Evolutionary conservation across 345 rosid species (phyloP).

Genomic region (Erucastrum elatum): DNA sequence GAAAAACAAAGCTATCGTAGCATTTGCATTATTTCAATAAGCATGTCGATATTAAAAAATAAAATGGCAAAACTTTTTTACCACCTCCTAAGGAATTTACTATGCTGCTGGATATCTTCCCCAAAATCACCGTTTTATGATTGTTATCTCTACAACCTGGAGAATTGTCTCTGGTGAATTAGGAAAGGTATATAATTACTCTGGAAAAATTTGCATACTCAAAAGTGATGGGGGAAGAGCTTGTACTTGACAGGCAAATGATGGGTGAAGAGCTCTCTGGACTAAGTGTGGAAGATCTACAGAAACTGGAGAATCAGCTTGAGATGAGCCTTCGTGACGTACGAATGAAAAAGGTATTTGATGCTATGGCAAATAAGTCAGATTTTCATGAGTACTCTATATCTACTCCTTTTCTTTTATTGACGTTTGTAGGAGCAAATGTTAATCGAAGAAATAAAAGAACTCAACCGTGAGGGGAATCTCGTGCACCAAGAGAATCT

Average conservation of each 20-base stretch:
- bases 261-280: constrained; percentile 89
- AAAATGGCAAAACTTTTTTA: constrained; percentile 1
- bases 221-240: constrained; percentile 13
- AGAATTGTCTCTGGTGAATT: not conserved
- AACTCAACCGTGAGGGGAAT: constrained; percentile 58
- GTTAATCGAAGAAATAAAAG: constrained; percentile 56
- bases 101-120: constrained; percentile 16
- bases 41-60: not conserved
- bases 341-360: constrained; percentile 59
- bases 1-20: constrained; percentile 6
- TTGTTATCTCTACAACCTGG: constrained; percentile 1
- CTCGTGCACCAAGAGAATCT: constrained; percentile 60
- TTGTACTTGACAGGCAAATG: constrained; percentile 52
- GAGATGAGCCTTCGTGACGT: constrained; percentile 66
- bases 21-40: not conserved
- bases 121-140: constrained; percentile 15
- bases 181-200: constrained; percentile 3
- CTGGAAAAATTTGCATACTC: constrained; percentile 10
- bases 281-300: constrained; percentile 54
- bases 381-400: not conserved
- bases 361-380: not conserved
- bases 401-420: constrained; percentile 1
- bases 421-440: constrained; percentile 55
- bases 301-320: constrained; percentile 68
- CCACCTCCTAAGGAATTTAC: constrained; percentile 21